Evolutionary conservation across 1,139 yeast genomes (phyloP).

Genomic region (Lodderomyces margitis): DNA sequence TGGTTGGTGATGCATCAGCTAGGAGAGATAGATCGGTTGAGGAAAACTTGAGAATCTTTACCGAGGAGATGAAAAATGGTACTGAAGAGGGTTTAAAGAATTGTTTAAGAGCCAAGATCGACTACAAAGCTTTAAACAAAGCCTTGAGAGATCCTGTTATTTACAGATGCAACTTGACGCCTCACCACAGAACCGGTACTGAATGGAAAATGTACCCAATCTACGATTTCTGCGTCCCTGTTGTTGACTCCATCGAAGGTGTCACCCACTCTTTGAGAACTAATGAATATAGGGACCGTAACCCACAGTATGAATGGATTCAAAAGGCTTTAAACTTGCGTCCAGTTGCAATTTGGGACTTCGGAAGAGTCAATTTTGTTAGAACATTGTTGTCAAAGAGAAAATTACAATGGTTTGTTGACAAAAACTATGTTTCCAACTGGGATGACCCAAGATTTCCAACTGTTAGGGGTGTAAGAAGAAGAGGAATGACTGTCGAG

Average conservation of each 20-base stretch:
- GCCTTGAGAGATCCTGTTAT: conserved; percentile 96
- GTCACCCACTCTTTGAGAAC: conserved; percentile 97
- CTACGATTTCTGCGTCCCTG: conserved; percentile 96
- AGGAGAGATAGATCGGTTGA: conserved; percentile 91
- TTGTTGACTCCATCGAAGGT: conserved; percentile 92
- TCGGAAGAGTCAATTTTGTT: conserved; percentile 92
- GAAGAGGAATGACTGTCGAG: conserved; percentile 99
- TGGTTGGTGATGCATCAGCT: conserved; percentile 88
- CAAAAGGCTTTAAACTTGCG: conserved; percentile 75
- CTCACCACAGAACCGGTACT: conserved; percentile 94
- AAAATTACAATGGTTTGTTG: conserved; percentile 98
- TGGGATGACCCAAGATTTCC: conserved; percentile 99
- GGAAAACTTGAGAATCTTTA: conserved; percentile 81
- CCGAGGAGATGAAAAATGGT: conserved; percentile 88
- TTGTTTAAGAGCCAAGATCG: conserved; percentile 95
- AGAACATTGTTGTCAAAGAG: conserved; percentile 94
- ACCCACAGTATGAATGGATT: conserved; percentile 97
- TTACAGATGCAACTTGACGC: conserved; percentile 92
- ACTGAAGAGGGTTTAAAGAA: conserved; percentile 86
- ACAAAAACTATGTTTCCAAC: conserved; percentile 75
- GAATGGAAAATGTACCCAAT: conserved; percentile 96
- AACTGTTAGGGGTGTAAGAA: conserved; percentile 96
- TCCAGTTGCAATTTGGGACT: conserved; percentile 96
- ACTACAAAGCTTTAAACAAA: conserved; percentile 85
- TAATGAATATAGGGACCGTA: conserved; percentile 96